These are phyloP conservation scores for Solanum virginianum DNA, from an alignment of 257 asterid species.

Conservation along the genomic window DNA sequence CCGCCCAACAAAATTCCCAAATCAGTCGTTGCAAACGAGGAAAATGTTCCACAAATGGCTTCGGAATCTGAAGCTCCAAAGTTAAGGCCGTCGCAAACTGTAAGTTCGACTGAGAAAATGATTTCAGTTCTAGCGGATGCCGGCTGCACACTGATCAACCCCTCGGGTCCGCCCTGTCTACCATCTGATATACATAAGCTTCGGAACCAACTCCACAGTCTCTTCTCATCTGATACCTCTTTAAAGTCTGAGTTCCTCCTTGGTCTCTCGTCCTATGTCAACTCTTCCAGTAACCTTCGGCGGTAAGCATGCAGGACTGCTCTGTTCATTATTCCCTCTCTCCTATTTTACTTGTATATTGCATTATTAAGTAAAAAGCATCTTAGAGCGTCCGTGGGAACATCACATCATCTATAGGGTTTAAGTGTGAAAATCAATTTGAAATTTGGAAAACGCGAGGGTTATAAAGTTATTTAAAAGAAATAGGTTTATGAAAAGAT, in stretches of 20 bases:
- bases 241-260: conserved; percentile 44
- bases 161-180: conserved; percentile 52
- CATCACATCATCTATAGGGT: not conserved
- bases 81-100: not conserved
- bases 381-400: not conserved
- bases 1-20: conserved; percentile 30
- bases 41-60: not conserved
- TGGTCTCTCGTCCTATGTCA: conserved; percentile 45
- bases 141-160: conserved; percentile 60
- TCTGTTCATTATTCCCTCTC: not conserved
- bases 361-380: not conserved
- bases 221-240: conserved; percentile 35
- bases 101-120: conserved; percentile 20
- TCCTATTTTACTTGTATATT: not conserved
- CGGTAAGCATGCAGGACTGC: not conserved
- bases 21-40: conserved; percentile 4
- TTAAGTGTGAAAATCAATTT: not conserved
- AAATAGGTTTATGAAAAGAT: not conserved
- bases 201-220: conserved; percentile 41
- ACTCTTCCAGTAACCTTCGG: conserved; percentile 12
- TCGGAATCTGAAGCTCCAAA: not conserved
- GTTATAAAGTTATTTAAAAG: not conserved
- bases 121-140: conserved; percentile 62
- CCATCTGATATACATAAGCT: conserved; percentile 56
- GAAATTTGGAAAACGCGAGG: not conserved